Base-by-base conservation (phyloP, 2,329 filamentous ascomycete species). In the Arthrocladium fulminans region DNA sequence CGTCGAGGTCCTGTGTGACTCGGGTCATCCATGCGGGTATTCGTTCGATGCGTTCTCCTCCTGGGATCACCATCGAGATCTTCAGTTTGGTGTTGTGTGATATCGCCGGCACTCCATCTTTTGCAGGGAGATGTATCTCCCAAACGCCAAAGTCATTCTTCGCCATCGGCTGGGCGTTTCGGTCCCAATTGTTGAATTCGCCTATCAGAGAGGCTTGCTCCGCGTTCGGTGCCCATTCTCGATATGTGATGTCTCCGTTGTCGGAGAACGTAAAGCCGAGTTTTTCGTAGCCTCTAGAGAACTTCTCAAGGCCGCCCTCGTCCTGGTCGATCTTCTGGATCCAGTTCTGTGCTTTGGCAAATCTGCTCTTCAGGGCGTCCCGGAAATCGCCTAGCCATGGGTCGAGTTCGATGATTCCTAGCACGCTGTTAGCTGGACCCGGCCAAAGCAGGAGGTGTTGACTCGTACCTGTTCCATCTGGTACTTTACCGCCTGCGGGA, bases 1-100 rank as follows among this genome's bases (percentile, higher is more conserved):
- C 82, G 9, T 72, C 77, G 39, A 97, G 75, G 57, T 98, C 89
- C 67, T 98, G 92, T 0, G 90, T 96, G 45, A 96, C 92, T 61
- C 94, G 88, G 64, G 84, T 95, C 72, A 97, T 97, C 92, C 92
- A 98, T 23, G 88, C 87, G 22, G 92, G 92, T 45, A 98, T 72
- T 57, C 90, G 81, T 69, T 97, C 90, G 58, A 90, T 80, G 57
- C 83, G 79, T 63, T 92, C 84, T 51, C 88, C 86, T 30, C 73
- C 81, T 10, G 86, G 87, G 8, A 87, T 77, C 43, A 86, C 80
- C 66, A 98, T 77, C 7, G 89, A 86, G 54, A 95, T 86, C 88
- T 98, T 98, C 69, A 98, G 70, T 71, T 96, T 98, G 59, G 88
- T 94, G 58, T 95, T 88, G 70, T 98, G 92, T 42, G 84, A 77